Percentiles rank a stretch among this genome's conserved stretches.
phyloP scores from a whole-genome alignment of 2,329 filamentous ascomycete species.

The Hypoxylon sp. region DNA sequence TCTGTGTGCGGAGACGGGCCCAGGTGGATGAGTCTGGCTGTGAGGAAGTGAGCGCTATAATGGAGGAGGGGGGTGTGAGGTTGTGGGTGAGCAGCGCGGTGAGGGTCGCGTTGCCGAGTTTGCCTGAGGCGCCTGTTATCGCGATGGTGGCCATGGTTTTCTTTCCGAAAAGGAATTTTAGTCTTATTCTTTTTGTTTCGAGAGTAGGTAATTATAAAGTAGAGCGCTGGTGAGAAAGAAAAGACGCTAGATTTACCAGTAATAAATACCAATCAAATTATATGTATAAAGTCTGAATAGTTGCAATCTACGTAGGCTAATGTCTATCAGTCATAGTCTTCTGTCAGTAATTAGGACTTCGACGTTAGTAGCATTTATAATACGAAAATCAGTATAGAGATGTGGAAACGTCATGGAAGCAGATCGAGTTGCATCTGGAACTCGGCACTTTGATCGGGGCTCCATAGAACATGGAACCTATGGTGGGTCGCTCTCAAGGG shows the following conservation, averaged over 20 bases:
- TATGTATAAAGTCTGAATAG: not conserved
- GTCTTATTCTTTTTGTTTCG: not conserved
- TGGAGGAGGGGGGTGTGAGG: slow-evolving; percentile 43
- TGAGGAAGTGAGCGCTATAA: slow-evolving; percentile 58
- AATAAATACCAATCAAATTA: not conserved
- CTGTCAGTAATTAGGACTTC: slow-evolving; percentile 1
- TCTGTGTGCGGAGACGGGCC: slow-evolving; percentile 56
- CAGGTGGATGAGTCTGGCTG: slow-evolving; percentile 59
- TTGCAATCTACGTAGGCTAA: slow-evolving; percentile 1
- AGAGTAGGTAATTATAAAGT: not conserved
- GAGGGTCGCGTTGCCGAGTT: slow-evolving; percentile 66
- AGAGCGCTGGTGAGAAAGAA: not conserved
- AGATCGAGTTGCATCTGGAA: slow-evolving; percentile 16
- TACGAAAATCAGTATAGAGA: slow-evolving; percentile 6
- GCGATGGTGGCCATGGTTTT: slow-evolving; percentile 56
- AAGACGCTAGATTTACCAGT: not conserved
- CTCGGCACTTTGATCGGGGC: slow-evolving; percentile 11
- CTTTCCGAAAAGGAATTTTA: not conserved
- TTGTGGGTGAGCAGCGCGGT: slow-evolving; percentile 62
- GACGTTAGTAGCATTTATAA: not conserved
- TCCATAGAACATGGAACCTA: not conserved
- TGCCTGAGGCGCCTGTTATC: slow-evolving; percentile 67
- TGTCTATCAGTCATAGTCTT: not conserved
- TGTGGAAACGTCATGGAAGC: slow-evolving; percentile 35
- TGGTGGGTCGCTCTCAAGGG: slow-evolving; percentile 3